phyloP scores from a whole-genome alignment of 2,329 filamentous ascomycete species.

The Fusarium staphyleae region DNA sequence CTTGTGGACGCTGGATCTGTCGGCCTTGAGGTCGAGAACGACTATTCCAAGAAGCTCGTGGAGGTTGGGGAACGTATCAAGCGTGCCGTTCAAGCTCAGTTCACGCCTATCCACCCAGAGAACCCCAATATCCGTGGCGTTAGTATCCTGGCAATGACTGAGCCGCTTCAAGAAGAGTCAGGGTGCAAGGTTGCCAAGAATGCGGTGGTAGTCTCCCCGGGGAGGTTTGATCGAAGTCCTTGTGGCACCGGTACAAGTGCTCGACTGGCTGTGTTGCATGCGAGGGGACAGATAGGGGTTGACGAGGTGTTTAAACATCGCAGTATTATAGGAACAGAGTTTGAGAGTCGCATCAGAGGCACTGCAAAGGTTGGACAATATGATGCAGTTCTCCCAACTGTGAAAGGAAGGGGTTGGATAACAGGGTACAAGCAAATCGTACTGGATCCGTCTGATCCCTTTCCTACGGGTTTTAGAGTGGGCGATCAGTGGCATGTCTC shows the following conservation, averaged over 20 bases:
- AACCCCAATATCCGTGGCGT: slow-evolving; percentile 52
- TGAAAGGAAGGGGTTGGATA: slow-evolving; percentile 56
- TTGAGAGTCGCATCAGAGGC: slow-evolving; percentile 48
- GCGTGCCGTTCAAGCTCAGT: slow-evolving; percentile 45
- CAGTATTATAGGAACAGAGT: slow-evolving; percentile 54
- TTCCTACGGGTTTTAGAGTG: slow-evolving; percentile 40
- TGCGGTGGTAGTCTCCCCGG: slow-evolving; percentile 54
- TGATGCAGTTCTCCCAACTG: slow-evolving; percentile 49
- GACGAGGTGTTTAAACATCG: slow-evolving; percentile 49
- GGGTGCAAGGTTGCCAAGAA: slow-evolving; percentile 46
- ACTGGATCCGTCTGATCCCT: slow-evolving; percentile 54
- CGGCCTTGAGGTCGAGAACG: slow-evolving; percentile 46
- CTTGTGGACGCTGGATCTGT: slow-evolving; percentile 50
- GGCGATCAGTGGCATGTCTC: slow-evolving; percentile 5
- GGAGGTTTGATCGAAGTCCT: slow-evolving; percentile 55
- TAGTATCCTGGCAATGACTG: slow-evolving; percentile 48
- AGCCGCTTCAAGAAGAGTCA: slow-evolving; percentile 40
- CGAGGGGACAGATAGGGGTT: slow-evolving; percentile 47
- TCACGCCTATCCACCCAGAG: slow-evolving; percentile 52
- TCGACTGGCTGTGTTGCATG: slow-evolving; percentile 53
- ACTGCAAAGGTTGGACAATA: slow-evolving; percentile 49
- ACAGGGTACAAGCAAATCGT: slow-evolving; percentile 53
- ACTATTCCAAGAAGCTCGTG: slow-evolving; percentile 47
- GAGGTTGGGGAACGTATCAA: slow-evolving; percentile 54
- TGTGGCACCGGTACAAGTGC: slow-evolving; percentile 56